Base-by-base conservation (phyloP, 805 yeast genomes). In the Saitoella complicata region DNA sequence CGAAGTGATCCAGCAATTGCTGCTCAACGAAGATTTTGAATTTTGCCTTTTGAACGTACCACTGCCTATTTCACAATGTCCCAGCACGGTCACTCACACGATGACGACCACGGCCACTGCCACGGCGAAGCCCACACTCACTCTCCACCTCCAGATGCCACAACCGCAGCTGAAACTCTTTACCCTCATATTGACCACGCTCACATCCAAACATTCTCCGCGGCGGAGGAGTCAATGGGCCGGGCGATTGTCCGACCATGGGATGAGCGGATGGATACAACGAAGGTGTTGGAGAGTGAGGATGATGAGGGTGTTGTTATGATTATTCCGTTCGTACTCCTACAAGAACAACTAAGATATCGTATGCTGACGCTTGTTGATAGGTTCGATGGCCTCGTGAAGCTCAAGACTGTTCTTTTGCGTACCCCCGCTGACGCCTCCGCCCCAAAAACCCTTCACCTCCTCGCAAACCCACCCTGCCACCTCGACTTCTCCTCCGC, bases 251-350 rank as follows among this genome's bases (percentile, higher is more conserved):
- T 87, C 59, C 78, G 77, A 51, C 53, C 66, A 2, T 60, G 66
- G 40, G 71, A 67, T 1, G 64, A 68, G 5, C 71, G 72, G 53
- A 74, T 73, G 48, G 59, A 66, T 33, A 51, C 66, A 48, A 48
- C 75, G 65, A 50, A 62, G 35, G 52, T 45, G 64, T 56, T 76
- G 41, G 64, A 73, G 60, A 73, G 81, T 1, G 95, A 87, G 57
- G 76, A 81, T 1, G 97, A 88, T 55, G 73, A 78, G 47, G 95
- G 88, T 58, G 51, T 87, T 52, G 71, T 87, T 32, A 52, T 88
- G 32, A 72, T 74, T 44, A 72, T 88, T 31, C 96, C 95, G 32
- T 48, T 43, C 4, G 49, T 43, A 33, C 12, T 11, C n/a, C 7
- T 30, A 1, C 12, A 33, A 31, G 9, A 21, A 12, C 31, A 7